A percentile compares a stretch with the other conserved stretches of the same genome.
These are phyloP conservation scores for Xylaria sp. DNA, from an alignment of 2,329 filamentous ascomycete species.

Conservation along the genomic window DNA sequence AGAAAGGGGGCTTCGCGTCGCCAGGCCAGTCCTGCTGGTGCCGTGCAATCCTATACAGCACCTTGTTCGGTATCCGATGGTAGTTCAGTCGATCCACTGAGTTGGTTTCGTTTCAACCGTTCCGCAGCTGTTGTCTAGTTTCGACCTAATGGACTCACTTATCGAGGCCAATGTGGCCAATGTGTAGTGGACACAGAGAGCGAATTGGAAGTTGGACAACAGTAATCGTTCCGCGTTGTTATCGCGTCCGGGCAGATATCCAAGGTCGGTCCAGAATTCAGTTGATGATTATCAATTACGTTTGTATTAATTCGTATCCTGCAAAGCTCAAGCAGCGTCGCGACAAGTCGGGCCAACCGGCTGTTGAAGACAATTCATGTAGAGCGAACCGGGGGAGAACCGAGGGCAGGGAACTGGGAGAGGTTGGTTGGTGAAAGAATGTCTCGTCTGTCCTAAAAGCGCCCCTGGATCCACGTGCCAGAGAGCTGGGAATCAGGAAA, in stretches of 20 bases:
- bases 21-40: constrained; percentile 32
- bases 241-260: constrained; percentile 10
- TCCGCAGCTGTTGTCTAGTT: constrained; percentile 7
- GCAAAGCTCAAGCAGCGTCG: constrained; percentile 17
- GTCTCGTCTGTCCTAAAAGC: constrained; percentile 19
- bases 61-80: constrained; percentile 28
- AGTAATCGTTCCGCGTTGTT: constrained; percentile 10
- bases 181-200: constrained; percentile 9
- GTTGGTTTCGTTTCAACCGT: constrained; percentile 12
- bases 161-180: constrained; percentile 5
- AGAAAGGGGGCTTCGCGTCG: constrained; percentile 33
- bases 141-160: neutral
- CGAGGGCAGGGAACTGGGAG: constrained; percentile 12
- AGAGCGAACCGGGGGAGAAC: constrained; percentile 16
- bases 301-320: constrained; percentile 5
- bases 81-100: constrained; percentile 15
- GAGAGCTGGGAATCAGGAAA: constrained; percentile 25
- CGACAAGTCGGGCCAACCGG: constrained; percentile 13
- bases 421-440: constrained; percentile 26
- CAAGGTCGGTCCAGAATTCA: constrained; percentile 19
- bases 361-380: constrained; percentile 15
- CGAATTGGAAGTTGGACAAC: constrained; percentile 1
- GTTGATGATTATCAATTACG: constrained; percentile 34
- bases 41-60: constrained; percentile 21
- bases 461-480: constrained; percentile 34